Evolutionary conservation across 768 basidiomycete species (phyloP).

Genomic region (Dictyophora rubrovolvata): DNA sequence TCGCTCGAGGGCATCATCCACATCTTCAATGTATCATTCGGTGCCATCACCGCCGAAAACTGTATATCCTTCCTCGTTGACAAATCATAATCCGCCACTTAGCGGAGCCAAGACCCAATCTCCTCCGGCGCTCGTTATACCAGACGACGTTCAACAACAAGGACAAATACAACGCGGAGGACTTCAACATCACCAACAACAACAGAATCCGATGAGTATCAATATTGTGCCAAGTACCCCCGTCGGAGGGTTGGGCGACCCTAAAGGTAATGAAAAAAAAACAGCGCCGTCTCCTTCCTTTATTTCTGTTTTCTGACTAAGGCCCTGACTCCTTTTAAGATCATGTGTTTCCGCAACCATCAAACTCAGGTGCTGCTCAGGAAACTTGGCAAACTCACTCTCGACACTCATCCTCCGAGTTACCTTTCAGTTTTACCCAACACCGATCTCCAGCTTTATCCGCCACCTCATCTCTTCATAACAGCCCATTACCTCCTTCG

Average conservation of each 20-base stretch:
- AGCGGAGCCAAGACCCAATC: conserved; percentile 44
- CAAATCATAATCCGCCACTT: conserved; percentile 27
- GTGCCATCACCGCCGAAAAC: conserved; percentile 56
- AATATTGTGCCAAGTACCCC: conserved; percentile 81
- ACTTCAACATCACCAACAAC: conserved; percentile 29
- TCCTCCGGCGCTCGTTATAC: conserved; percentile 50
- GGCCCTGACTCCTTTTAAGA: conserved; percentile 15
- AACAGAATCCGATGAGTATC: conserved; percentile 47
- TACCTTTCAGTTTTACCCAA: neutral
- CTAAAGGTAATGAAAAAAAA: conserved; percentile 36
- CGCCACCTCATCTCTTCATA: conserved; percentile 5
- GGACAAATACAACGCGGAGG: conserved; percentile 38
- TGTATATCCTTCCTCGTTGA: conserved; percentile 43
- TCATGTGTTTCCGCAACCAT: conserved; percentile 24
- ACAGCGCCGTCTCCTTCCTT: conserved; percentile 26
- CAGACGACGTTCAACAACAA: conserved; percentile 25
- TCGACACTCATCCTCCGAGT: conserved; percentile 6
- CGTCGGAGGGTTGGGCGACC: conserved; percentile 35
- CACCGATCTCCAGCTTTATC: conserved; percentile 7
- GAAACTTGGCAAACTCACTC: conserved; percentile 15
- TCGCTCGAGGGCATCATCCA: conserved; percentile 50
- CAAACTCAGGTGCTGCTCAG: conserved; percentile 27
- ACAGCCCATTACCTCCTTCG: neutral
- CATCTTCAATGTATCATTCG: conserved; percentile 43
- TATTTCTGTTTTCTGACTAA: conserved; percentile 17